Percentiles rank a stretch among this genome's conserved stretches.
Conservation (phyloP, 2,329 filamentous ascomycete genomes). For the Microdochium bolleyi region DNA sequence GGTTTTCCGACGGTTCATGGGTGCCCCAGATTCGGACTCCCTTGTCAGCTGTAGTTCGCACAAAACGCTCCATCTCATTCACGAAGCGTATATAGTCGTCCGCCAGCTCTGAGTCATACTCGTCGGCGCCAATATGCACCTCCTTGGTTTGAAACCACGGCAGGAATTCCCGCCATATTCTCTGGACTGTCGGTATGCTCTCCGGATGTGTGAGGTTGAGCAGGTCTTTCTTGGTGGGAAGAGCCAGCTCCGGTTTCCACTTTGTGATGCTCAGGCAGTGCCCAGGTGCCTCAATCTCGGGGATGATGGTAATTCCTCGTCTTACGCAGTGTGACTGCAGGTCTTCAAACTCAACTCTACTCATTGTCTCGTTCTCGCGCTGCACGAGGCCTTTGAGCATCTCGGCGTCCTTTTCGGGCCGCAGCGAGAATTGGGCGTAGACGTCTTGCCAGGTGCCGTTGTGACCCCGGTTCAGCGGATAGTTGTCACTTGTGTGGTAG, state of each 20-base stretch:
- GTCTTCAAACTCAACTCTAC: constrained; percentile 33
- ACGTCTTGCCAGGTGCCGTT: constrained; percentile 36
- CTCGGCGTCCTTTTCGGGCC: constrained; percentile 13
- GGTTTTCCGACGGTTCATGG: constrained; percentile 28
- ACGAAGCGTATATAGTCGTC: constrained; percentile 43
- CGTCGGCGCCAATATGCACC: constrained; percentile 47
- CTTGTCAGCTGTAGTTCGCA: constrained; percentile 29
- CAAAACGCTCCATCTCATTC: constrained; percentile 36
- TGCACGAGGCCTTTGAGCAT: constrained; percentile 30
- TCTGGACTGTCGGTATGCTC: constrained; percentile 40
- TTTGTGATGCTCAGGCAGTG: constrained; percentile 44
- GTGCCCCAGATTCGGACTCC: constrained; percentile 46
- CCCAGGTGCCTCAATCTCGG: constrained; percentile 46
- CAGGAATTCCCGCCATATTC: constrained; percentile 43
- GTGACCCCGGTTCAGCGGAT: constrained; percentile 34
- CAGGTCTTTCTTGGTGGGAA: constrained; percentile 32
- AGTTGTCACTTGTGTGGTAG: constrained; percentile 40
- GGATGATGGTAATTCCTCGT: constrained; percentile 43
- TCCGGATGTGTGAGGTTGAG: constrained; percentile 45
- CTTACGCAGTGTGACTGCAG: constrained; percentile 40
- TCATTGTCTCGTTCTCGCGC: constrained; percentile 35
- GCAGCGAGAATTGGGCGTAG: constrained; percentile 34
- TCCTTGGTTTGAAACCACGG: constrained; percentile 48
- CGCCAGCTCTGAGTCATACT: constrained; percentile 35
- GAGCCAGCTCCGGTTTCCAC: constrained; percentile 44